These are phyloP conservation scores for Mallotus nudiflorus DNA, from an alignment of 345 rosid species.

Conservation along the genomic window DNA sequence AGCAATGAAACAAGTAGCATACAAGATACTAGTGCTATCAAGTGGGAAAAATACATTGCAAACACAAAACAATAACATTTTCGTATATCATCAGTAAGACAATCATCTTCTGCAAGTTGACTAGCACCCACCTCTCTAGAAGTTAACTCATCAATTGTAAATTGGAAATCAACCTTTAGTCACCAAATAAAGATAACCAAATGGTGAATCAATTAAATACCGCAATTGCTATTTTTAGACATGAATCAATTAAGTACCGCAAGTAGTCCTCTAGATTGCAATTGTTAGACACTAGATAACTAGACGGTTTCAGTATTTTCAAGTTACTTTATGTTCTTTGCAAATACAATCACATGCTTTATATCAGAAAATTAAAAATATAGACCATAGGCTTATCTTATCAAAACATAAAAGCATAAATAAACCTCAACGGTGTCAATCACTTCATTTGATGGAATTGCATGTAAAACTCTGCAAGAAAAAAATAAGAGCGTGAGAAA, in stretches of 20 bases:
- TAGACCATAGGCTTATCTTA: background rate
- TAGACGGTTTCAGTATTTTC: background rate
- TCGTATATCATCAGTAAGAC: no score
- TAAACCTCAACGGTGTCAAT: constrained; percentile 82
- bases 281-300: background rate
- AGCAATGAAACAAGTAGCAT: background rate
- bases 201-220: background rate
- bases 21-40: background rate
- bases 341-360: background rate
- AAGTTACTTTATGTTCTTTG: background rate
- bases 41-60: background rate
- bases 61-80: no score
- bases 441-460: constrained; percentile 91
- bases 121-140: background rate
- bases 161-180: no score
- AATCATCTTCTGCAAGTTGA: background rate
- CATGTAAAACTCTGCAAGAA: constrained; percentile 69
- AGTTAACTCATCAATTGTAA: background rate
- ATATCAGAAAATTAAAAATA: background rate
- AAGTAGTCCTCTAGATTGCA: background rate
- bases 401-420: background rate
- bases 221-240: no score
- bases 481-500: constrained; percentile 9
- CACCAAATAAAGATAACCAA: no score
- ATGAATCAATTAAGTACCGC: no score